Evolutionary conservation across 441 rosid species (phyloP).

Genomic region (Populus hybrid): DNA sequence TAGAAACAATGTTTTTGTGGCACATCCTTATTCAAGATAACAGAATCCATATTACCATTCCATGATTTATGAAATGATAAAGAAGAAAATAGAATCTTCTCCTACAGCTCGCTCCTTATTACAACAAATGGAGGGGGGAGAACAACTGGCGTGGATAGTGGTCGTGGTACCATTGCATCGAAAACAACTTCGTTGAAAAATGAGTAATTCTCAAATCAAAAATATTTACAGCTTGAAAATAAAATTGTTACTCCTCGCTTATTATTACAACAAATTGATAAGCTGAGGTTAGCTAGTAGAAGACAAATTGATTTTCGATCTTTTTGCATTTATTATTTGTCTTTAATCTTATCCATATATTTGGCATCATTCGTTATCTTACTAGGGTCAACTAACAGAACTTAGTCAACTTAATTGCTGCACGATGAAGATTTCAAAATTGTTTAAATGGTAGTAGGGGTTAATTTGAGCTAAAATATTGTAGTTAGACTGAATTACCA

Average conservation of each 20-base stretch:
- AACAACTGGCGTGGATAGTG: background rate
- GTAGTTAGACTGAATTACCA: too few relatives aligned
- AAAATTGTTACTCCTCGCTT: conserved; percentile 19
- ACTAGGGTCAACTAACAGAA: too few relatives aligned
- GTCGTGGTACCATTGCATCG: background rate
- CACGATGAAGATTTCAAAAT: too few relatives aligned
- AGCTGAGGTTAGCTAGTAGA: background rate
- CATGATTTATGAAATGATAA: background rate
- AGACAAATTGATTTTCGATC: too few relatives aligned
- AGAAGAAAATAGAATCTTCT: too few relatives aligned
- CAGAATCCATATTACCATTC: too few relatives aligned
- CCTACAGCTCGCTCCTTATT: background rate
- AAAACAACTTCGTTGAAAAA: background rate
- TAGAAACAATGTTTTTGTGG: background rate
- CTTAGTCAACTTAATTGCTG: too few relatives aligned
- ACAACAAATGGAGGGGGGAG: background rate
- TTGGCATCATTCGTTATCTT: too few relatives aligned
- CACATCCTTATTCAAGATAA: background rate
- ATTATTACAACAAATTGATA: background rate
- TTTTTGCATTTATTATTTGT: too few relatives aligned
- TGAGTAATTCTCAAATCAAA: conserved; percentile 10
- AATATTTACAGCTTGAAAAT: conserved; percentile 26
- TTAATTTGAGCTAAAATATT: too few relatives aligned
- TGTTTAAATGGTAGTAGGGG: too few relatives aligned
- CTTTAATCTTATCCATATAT: too few relatives aligned